Conservation (phyloP, 148 eudicot species). For the Oxyria digyna region DNA sequence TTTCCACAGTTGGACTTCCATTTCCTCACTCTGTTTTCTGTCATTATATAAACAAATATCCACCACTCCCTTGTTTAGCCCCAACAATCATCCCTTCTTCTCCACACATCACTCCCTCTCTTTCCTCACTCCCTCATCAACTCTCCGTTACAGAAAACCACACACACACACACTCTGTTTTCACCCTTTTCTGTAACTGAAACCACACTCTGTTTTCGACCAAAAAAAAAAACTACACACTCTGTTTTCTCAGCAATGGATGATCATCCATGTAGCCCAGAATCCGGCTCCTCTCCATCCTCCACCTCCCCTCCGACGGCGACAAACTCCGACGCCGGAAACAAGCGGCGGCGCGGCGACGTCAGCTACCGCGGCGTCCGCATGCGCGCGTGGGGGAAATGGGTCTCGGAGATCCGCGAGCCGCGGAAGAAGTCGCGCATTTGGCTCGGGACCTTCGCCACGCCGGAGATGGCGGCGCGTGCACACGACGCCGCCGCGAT, state of each 20-base stretch:
- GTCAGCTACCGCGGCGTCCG: conserved; percentile 25
- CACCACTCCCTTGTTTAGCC: not conserved
- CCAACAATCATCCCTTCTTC: not conserved
- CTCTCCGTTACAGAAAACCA: not conserved
- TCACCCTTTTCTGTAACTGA: too few species aligned
- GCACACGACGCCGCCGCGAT: conserved; percentile 40
- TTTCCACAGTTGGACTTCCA: too few species aligned
- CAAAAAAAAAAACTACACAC: too few species aligned
- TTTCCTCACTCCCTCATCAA: not conserved
- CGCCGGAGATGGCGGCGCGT: conserved; percentile 40
- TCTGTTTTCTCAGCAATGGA: not conserved
- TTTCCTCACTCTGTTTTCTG: not conserved
- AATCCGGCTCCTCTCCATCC: not conserved
- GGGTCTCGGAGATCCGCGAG: conserved; percentile 45
- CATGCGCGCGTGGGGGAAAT: conserved; percentile 41
- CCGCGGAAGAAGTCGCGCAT: conserved; percentile 43
- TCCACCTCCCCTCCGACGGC: not conserved
- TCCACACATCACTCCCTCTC: not conserved
- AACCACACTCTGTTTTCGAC: not conserved
- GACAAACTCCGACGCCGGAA: not conserved
- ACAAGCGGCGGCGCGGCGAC: conserved; percentile 3
- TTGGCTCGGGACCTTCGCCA: conserved; percentile 36
- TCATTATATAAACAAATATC: not conserved
- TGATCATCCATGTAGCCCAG: too few species aligned
- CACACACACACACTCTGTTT: not conserved